These are phyloP conservation scores for Kodamaea sp. DNA, from an alignment of 1,139 yeast genomes.

Conservation along the genomic window DNA sequence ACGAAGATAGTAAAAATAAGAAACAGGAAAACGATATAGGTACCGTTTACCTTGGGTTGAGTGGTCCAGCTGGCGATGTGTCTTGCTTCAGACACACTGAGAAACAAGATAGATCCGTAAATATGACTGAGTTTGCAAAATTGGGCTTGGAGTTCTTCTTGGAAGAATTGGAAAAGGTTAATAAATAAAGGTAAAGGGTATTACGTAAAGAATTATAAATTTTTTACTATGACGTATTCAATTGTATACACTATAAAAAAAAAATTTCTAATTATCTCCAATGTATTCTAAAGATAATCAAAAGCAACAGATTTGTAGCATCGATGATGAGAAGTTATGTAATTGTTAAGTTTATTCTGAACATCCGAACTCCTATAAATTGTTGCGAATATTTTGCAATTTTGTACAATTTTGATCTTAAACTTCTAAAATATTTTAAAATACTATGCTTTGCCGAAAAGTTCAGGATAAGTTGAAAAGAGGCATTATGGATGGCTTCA, in stretches of 20 bases:
- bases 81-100: slow-evolving; percentile 50
- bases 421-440: too few relatives aligned
- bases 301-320: background rate
- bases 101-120: slow-evolving; percentile 48
- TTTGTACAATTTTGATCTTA: too few relatives aligned
- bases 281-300: background rate
- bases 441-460: too few relatives aligned
- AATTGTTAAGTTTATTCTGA: too few relatives aligned
- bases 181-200: background rate
- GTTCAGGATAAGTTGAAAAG: too few relatives aligned
- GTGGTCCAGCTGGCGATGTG: slow-evolving; percentile 61
- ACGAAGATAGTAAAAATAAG: slow-evolving; percentile 7
- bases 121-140: slow-evolving; percentile 74
- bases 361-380: too few relatives aligned
- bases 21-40: slow-evolving; percentile 44
- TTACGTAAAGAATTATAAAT: background rate
- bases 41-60: slow-evolving; percentile 65
- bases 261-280: too few relatives aligned
- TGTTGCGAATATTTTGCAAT: too few relatives aligned
- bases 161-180: slow-evolving; percentile 26
- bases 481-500: too few relatives aligned
- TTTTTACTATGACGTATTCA: background rate
- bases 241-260: background rate
- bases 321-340: background rate
- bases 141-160: slow-evolving; percentile 61